These are phyloP conservation scores for Rubia peregrina DNA, from an alignment of 305 asterid species.

Conservation along the genomic window DNA sequence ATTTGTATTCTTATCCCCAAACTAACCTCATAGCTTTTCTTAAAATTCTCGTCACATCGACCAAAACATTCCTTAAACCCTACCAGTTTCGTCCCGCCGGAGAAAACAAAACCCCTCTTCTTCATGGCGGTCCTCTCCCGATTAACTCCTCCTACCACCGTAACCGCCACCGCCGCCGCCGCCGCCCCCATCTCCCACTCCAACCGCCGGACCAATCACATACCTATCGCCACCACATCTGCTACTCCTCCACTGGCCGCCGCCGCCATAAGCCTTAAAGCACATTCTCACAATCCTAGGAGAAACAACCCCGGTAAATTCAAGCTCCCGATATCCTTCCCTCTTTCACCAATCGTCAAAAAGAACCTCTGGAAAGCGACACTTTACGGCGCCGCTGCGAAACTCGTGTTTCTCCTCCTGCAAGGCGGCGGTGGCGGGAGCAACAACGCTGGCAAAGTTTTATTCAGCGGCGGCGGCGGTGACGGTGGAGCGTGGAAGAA, in stretches of 20 bases:
- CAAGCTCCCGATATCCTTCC: background rate
- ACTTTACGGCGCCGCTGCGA: conserved; percentile 9
- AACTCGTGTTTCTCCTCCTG: background rate
- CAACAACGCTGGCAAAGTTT: conserved; percentile 4
- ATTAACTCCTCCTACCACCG: conserved; percentile 44
- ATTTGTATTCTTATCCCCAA: background rate
- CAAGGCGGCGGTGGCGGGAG: conserved; percentile 28
- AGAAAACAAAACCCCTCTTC: background rate
- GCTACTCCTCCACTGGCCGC: conserved; percentile 5
- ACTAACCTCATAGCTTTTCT: background rate
- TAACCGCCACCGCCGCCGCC: conserved; percentile 37
- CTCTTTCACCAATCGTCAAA: background rate
- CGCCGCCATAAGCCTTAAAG: background rate
- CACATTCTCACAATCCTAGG: background rate
- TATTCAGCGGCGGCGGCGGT: conserved; percentile 42
- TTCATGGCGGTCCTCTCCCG: conserved; percentile 15
- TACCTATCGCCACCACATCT: conserved; percentile 18
- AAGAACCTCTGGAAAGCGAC: background rate
- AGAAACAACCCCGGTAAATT: background rate
- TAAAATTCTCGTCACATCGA: background rate
- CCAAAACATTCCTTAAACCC: conserved; percentile 3
- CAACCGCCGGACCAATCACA: conserved; percentile 18
- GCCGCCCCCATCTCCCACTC: conserved; percentile 41
- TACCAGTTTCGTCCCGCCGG: background rate
- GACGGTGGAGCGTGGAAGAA: conserved; percentile 43